Percentiles rank a stretch among this genome's conserved stretches.
phyloP scores from a whole-genome alignment of 2,329 filamentous ascomycete species.

The Pezicula rhizophila region DNA sequence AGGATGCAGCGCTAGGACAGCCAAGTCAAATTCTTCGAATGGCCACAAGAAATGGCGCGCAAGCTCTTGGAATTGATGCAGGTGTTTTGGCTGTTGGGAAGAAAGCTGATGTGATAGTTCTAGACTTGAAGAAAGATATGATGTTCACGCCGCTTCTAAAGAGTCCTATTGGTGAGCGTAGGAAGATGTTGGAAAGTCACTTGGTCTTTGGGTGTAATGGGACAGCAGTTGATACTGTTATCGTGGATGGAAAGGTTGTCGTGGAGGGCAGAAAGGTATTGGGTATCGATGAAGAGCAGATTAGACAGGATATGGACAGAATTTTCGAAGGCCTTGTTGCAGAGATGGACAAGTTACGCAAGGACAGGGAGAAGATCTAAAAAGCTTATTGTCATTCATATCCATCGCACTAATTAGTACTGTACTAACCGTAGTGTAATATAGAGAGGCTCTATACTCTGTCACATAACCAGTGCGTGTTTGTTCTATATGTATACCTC shows the following conservation, averaged over 20 bases:
- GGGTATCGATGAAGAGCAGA: constrained; percentile 18
- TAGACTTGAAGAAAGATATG: constrained; percentile 22
- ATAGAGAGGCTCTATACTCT: too few relatives aligned
- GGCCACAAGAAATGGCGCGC: constrained; percentile 19
- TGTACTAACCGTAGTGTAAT: too few relatives aligned
- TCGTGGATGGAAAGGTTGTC: constrained; percentile 19
- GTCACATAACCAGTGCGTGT: too few relatives aligned
- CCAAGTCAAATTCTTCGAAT: constrained; percentile 18
- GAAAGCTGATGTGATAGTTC: constrained; percentile 21
- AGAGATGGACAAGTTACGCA: constrained; percentile 6
- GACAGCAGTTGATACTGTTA: constrained; percentile 18
- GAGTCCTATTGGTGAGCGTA: constrained; percentile 11
- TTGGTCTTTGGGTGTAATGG: constrained; percentile 23
- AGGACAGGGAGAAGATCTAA: not conserved
- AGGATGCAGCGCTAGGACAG: constrained; percentile 13
- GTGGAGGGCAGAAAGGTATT: constrained; percentile 17
- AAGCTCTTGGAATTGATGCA: constrained; percentile 17
- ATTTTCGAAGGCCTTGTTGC: constrained; percentile 13
- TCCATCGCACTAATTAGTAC: too few relatives aligned
- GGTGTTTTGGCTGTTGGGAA: constrained; percentile 14
- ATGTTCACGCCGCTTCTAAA: constrained; percentile 21
- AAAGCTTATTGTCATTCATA: too few relatives aligned
- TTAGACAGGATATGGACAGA: constrained; percentile 15
- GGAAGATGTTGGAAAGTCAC: constrained; percentile 16
- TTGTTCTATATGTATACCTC: too few relatives aligned